A percentile compares a stretch with the other conserved stretches of the same genome.
These are phyloP conservation scores for Ochetophila trinervis DNA, from an alignment of 306 rosid genomes.

Conservation along the genomic window DNA sequence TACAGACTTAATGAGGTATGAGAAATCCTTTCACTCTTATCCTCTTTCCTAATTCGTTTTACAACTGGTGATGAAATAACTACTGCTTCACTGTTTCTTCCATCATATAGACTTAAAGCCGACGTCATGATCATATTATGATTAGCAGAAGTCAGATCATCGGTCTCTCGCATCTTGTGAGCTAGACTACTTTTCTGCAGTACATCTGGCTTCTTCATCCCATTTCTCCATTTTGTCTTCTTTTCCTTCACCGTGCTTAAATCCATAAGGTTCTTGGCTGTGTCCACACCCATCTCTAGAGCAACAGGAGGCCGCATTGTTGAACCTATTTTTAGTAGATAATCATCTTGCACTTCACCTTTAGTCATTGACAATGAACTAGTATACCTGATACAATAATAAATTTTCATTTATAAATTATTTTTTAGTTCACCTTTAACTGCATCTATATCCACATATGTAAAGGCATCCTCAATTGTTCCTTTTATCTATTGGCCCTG, in stretches of 20 bases:
- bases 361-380: conserved; percentile 22
- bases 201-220: conserved; percentile 22
- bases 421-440: conserved; percentile 7
- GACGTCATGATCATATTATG: conserved; percentile 18
- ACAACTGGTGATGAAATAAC: conserved; percentile 16
- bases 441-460: conserved; percentile 5
- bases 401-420: conserved; percentile 11
- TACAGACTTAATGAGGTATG: conserved; percentile 15
- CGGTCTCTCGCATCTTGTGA: conserved; percentile 27
- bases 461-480: conserved; percentile 21
- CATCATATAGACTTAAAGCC: conserved; percentile 9
- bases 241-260: conserved; percentile 16
- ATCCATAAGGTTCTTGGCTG: conserved; percentile 6
- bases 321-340: conserved; percentile 7
- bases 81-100: conserved; percentile 15
- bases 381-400: conserved; percentile 10
- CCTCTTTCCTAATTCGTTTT: conserved; percentile 24
- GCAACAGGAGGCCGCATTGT: conserved; percentile 17
- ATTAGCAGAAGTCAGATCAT: conserved; percentile 13
- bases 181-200: conserved; percentile 14
- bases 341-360: conserved; percentile 25
- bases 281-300: conserved; percentile 15
- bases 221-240: conserved; percentile 18
- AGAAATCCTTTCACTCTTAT: conserved; percentile 12
- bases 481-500: conserved; percentile 25